phyloP scores from a whole-genome alignment of 2,329 filamentous ascomycete species.

The Aspergillus fumigatus region DNA sequence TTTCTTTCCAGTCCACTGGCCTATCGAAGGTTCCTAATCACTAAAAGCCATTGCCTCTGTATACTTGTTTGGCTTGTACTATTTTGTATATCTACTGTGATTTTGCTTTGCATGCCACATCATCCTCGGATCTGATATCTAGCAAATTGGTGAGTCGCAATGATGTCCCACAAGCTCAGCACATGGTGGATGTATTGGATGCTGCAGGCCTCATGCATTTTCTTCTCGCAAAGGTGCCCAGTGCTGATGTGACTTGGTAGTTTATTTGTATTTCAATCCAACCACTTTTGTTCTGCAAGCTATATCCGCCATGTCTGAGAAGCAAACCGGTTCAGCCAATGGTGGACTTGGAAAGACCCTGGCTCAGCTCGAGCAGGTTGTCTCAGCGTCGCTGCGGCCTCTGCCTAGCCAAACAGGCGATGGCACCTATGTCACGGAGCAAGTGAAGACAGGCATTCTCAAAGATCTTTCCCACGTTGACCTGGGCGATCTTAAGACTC shows the following conservation, averaged over 20 bases:
- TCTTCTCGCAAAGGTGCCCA: background rate
- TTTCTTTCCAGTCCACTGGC: background rate
- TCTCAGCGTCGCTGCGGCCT: constrained; percentile 40
- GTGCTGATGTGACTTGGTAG: background rate
- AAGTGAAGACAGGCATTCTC: constrained; percentile 32
- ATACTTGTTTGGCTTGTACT: background rate
- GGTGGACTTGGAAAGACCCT: constrained; percentile 34
- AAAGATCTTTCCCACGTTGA: constrained; percentile 47
- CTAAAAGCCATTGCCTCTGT: background rate
- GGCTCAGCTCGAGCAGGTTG: constrained; percentile 34
- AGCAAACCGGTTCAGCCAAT: constrained; percentile 15
- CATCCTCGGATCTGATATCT: background rate
- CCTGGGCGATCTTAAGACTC: constrained; percentile 41
- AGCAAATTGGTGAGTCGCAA: background rate
- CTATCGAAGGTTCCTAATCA: background rate
- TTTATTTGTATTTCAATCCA: background rate
- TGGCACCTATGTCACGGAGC: constrained; percentile 35
- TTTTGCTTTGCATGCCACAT: background rate
- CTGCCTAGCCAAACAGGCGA: constrained; percentile 40
- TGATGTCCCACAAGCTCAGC: background rate
- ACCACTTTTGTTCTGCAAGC: background rate
- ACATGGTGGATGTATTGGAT: background rate
- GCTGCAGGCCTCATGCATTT: background rate
- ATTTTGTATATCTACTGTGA: background rate
- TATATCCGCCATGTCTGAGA: constrained; percentile 16